Evolutionary conservation across 208 protist species (phyloP), one percentile per base, ranked within the genome.

Genomic region (Trypanosoma vivax): DNA sequence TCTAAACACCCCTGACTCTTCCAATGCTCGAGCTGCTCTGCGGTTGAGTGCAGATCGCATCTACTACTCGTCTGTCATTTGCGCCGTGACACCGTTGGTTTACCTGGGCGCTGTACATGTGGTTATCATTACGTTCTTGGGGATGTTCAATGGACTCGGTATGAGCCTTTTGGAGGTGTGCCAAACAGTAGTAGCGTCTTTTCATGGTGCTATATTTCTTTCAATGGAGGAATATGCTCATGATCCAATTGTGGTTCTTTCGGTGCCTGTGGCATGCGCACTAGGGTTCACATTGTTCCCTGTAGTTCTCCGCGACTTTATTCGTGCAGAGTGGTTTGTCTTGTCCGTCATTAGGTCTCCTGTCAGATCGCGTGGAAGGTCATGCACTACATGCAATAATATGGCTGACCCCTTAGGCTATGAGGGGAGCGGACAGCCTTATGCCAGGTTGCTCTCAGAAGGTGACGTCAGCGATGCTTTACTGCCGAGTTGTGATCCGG

Each of bases 281-380:
- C 54, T 87, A 4, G 78, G 83, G 23, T 90, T 90, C 49, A 87
- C 83, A 1, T 66, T 73, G 2, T 90, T 81, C 45, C 79, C 83
- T 2, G 76, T 80, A 10, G 62, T 83, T 13, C 62, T 90, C 19
- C 78, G 74, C 25, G 33, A 18, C 14, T 83, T 86, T 53, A 66
- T 90, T 31, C 60, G 31, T 33, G 14, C 60, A 0, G 76, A 83
- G 49, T 76, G 74, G 70, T 25, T 38, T 14, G 40, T 50, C 0
- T 51, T 73, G 35, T 30, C 38, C 19, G 1, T 54, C 6, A 1
- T 61, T 14, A 27, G 25, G 38, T 16, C 16, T 38, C n/a, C 52
- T 35, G 45, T 41, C 49, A 47, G 13, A 30, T 27, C 13, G n/a
- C n/a, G n/a, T n/a, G n/a, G n/a, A n/a, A n/a, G n/a, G n/a, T n/a